phyloP scores from a whole-genome alignment of 345 rosid species.

The Populus alba region DNA sequence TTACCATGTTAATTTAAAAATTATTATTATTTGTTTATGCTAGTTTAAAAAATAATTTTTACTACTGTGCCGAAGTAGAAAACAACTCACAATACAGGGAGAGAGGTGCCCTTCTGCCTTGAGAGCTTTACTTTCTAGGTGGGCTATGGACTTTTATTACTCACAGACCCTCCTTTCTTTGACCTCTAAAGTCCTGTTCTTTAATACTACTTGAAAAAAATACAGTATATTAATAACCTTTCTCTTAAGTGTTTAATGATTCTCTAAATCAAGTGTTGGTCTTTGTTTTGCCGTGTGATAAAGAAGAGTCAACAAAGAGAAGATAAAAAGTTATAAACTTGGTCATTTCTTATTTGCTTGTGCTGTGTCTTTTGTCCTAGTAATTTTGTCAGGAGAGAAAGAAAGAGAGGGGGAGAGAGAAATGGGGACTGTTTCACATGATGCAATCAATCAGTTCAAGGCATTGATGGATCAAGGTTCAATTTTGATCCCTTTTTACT shows the following conservation, averaged over 20 bases:
- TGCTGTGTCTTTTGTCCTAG: slow-evolving; percentile 4
- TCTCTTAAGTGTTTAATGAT: background rate
- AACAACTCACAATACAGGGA: background rate
- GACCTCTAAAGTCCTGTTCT: slow-evolving; percentile 8
- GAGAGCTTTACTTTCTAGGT: background rate
- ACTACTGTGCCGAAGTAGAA: too few relatives aligned
- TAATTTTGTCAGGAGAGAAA: background rate
- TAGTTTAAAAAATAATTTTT: too few relatives aligned
- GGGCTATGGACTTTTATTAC: slow-evolving; percentile 10
- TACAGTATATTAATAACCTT: background rate
- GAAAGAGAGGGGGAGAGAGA: background rate
- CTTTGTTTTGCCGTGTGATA: background rate
- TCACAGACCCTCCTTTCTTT: slow-evolving; percentile 23
- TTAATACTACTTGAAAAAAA: background rate
- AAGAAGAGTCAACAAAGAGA: slow-evolving; percentile 10
- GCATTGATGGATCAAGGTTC: slow-evolving; percentile 55
- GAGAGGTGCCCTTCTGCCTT: background rate
- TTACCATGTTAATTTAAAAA: too few relatives aligned
- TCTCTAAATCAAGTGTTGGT: slow-evolving; percentile 1
- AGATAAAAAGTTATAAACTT: background rate
- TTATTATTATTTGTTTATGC: too few relatives aligned
- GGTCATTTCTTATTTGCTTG: background rate
- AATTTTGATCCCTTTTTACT: background rate
- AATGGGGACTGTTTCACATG: slow-evolving; percentile 47
- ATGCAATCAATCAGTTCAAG: slow-evolving; percentile 51